phyloP scores from a whole-genome alignment of 2,329 filamentous ascomycete genomes.

The Westerdykella aurantiaca region DNA sequence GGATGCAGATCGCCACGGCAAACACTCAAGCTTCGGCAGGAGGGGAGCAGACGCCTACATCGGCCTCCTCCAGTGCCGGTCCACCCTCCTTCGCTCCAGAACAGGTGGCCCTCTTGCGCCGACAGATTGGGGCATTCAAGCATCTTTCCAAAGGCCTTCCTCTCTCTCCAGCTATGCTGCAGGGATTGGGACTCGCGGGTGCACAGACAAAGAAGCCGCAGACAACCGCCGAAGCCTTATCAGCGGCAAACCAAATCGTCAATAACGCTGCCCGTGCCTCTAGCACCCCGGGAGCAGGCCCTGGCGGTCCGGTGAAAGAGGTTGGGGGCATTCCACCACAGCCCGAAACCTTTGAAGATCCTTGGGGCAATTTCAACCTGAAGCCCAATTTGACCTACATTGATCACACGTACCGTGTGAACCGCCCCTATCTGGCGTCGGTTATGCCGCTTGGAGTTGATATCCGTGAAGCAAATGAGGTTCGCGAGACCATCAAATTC shows the following conservation, averaged over 20 bases:
- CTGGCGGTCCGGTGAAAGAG: conserved; percentile 35
- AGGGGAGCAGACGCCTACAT: conserved; percentile 33
- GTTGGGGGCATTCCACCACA: conserved; percentile 32
- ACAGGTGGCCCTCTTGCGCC: conserved; percentile 70
- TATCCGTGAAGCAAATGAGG: conserved; percentile 65
- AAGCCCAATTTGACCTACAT: conserved; percentile 65
- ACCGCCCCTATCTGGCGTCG: conserved; percentile 75
- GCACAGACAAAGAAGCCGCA: conserved; percentile 53
- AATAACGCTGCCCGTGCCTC: conserved; percentile 44
- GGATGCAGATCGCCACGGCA: conserved; percentile 20
- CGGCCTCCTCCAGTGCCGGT: conserved; percentile 18
- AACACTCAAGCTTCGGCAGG: conserved; percentile 17
- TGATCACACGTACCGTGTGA: conserved; percentile 69
- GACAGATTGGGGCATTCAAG: conserved; percentile 90
- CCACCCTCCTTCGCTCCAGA: conserved; percentile 47
- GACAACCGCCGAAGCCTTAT: conserved; percentile 36
- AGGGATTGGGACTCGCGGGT: conserved; percentile 75
- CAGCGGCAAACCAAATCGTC: conserved; percentile 46
- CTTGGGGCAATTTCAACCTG: conserved; percentile 39
- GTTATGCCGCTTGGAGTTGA: conserved; percentile 87
- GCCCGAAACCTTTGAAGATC: conserved; percentile 50
- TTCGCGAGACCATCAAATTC: conserved; percentile 81
- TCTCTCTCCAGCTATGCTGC: conserved; percentile 64
- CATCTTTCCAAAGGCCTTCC: conserved; percentile 80
- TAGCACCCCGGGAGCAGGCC: conserved; percentile 36